phyloP scores from a whole-genome alignment of 2,329 filamentous ascomycete genomes.

The Elsinoe batatas region DNA sequence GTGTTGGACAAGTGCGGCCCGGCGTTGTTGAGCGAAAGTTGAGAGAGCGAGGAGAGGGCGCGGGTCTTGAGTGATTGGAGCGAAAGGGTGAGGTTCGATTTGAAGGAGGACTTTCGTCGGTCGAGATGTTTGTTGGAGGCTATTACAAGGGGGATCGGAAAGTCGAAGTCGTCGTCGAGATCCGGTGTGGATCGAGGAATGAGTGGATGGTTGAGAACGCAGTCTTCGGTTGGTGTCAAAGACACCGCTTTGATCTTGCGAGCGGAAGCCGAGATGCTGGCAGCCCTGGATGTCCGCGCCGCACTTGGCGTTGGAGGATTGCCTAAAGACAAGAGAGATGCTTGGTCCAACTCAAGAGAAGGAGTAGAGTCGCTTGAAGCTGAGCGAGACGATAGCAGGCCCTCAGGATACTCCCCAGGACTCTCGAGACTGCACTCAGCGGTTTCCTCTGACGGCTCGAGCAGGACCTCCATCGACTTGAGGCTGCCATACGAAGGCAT shows the following conservation, averaged over 20 bases:
- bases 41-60: slow-evolving; percentile 47
- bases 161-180: slow-evolving; percentile 22
- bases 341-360: slow-evolving; percentile 40
- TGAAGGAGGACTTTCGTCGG: slow-evolving; percentile 37
- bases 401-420: slow-evolving; percentile 22
- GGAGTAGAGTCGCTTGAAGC: slow-evolving; percentile 50
- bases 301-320: slow-evolving; percentile 35
- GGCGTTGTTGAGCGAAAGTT: slow-evolving; percentile 37
- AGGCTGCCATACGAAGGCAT: slow-evolving; percentile 24
- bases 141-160: slow-evolving; percentile 22
- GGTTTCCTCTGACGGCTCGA: slow-evolving; percentile 44
- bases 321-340: slow-evolving; percentile 35
- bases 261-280: slow-evolving; percentile 24
- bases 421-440: slow-evolving; percentile 34
- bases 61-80: slow-evolving; percentile 52
- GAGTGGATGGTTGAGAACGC: slow-evolving; percentile 48
- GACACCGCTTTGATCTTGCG: slow-evolving; percentile 39
- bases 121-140: slow-evolving; percentile 32
- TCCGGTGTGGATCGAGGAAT: slow-evolving; percentile 30
- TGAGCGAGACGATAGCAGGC: slow-evolving; percentile 38
- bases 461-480: slow-evolving; percentile 42
- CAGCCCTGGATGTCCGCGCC: slow-evolving; percentile 20
- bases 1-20: slow-evolving; percentile 23
- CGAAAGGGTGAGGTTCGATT: slow-evolving; percentile 54
- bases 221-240: slow-evolving; percentile 44